phyloP scores from a whole-genome alignment of 2,329 filamentous ascomycete species.

The Diaporthe humulicola region DNA sequence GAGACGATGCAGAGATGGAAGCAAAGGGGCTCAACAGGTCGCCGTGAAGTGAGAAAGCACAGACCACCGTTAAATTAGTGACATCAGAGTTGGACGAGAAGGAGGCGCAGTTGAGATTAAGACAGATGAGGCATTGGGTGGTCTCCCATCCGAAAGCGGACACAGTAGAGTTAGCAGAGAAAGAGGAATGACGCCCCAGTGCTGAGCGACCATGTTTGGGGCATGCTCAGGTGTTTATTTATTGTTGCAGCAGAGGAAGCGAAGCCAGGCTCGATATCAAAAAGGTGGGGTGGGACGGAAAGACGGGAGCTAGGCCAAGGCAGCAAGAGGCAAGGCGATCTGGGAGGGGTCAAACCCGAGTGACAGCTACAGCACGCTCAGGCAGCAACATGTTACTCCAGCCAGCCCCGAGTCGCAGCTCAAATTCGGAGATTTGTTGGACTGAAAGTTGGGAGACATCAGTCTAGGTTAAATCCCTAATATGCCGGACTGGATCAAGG shows the following conservation, averaged over 20 bases:
- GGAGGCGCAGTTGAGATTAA: constrained; percentile 15
- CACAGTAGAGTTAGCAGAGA: not conserved
- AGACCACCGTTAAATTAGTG: constrained; percentile 32
- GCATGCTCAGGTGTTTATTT: constrained; percentile 14
- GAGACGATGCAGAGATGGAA: not conserved
- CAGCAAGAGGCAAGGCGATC: constrained; percentile 3
- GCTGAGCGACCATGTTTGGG: constrained; percentile 2
- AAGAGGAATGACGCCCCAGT: not conserved
- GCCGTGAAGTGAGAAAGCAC: constrained; percentile 26
- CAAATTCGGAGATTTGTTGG: not conserved
- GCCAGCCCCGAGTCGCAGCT: not conserved
- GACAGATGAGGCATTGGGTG: constrained; percentile 13
- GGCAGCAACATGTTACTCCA: not conserved
- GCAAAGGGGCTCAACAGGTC: constrained; percentile 24
- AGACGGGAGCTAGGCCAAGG: constrained; percentile 24
- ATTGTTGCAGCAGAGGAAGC: not conserved
- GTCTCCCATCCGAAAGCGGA: not conserved
- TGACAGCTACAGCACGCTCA: not conserved
- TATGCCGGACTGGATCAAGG: not conserved
- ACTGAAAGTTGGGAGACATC: not conserved
- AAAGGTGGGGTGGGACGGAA: constrained; percentile 17
- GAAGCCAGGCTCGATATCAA: not conserved
- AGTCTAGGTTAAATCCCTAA: not conserved
- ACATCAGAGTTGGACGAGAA: constrained; percentile 18
- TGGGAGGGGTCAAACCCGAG: constrained; percentile 16